Evolutionary conservation across 805 yeast species (phyloP).

Genomic region (Barnettozyma sucrosica): DNA sequence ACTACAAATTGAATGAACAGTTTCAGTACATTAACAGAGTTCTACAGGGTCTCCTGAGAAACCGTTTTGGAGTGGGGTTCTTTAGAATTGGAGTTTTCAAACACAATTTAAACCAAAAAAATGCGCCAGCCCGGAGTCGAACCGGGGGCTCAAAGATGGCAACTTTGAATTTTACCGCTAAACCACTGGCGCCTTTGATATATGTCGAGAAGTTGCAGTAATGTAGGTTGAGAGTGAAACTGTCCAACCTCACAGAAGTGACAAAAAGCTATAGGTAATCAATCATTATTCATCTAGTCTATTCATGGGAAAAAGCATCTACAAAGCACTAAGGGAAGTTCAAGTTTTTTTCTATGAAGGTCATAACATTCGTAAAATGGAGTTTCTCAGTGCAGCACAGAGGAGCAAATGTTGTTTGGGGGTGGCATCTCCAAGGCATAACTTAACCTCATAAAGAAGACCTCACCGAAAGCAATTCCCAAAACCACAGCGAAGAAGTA

Average conservation of each 20-base stretch:
- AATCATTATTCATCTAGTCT: too few relatives aligned
- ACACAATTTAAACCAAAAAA: not conserved
- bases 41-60: too few relatives aligned
- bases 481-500: conserved; percentile 70
- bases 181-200: conserved; percentile 35
- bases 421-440: conserved; percentile 8
- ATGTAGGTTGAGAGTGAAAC: too few relatives aligned
- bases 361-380: not conserved
- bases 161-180: conserved; percentile 48
- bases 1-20: too few relatives aligned
- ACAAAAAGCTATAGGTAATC: too few relatives aligned
- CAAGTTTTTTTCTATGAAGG: not conserved
- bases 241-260: too few relatives aligned
- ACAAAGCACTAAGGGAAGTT: not conserved
- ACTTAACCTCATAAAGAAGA: conserved; percentile 56
- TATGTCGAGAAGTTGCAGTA: too few relatives aligned
- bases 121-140: conserved; percentile 14
- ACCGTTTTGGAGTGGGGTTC: too few relatives aligned
- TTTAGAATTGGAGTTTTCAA: too few relatives aligned
- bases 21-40: too few relatives aligned
- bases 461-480: conserved; percentile 67
- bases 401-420: conserved; percentile 1
- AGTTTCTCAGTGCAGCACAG: conserved; percentile 4
- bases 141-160: conserved; percentile 49
- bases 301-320: too few relatives aligned